Base-by-base conservation (phyloP, 805 yeast genomes). In the Teunomyces barrocoloradensis region DNA sequence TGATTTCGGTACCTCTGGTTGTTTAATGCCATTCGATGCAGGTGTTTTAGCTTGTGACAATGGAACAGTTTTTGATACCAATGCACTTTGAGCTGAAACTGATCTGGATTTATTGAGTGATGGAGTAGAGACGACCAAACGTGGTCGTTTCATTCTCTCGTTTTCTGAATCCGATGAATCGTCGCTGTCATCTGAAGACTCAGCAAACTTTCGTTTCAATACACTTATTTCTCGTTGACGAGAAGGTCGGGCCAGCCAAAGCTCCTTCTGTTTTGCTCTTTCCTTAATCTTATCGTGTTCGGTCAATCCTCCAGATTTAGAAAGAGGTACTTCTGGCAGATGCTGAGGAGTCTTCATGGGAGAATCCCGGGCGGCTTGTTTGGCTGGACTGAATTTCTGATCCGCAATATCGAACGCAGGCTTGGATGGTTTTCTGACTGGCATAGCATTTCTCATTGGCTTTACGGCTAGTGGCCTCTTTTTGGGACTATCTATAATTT, bases 91-190 rank as follows among this genome's bases (percentile, higher is more conserved):
- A 11, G 25, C 30, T 2, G 40, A n/a, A 18, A 49, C 48, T 2
- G 54, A 48, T n/a, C 44, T 43, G 5, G 54, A 42, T 25, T 44
- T 44, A 9, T 30, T 44, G 11, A 41, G 29, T 6, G 53, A 41
- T n/a, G 51, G 44, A 10, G 44, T 42, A 3, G 53, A 39, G 7
- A 51, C 39, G 6, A 50, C 56, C 30, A 53, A 47, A 2, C 56
- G 46, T 15, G 69, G 70, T 42, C 54, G 60, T 41, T 56, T 59
- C 4, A 49, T 52, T 6, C 36, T 35, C 25, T 53, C 56, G 3
- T 44, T 43, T 6, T 48, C 57, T 11, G 57, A 53, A 15, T 60
- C 66, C 41, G 63, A 58, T 3, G 54, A 51, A 11, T 44, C 50
- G 28, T 56, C 59, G 33, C 55, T 61, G 11, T 55, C 63, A 4